Conservation (phyloP, 116 monocot genomes). For the Trichopus zeylanicus region DNA sequence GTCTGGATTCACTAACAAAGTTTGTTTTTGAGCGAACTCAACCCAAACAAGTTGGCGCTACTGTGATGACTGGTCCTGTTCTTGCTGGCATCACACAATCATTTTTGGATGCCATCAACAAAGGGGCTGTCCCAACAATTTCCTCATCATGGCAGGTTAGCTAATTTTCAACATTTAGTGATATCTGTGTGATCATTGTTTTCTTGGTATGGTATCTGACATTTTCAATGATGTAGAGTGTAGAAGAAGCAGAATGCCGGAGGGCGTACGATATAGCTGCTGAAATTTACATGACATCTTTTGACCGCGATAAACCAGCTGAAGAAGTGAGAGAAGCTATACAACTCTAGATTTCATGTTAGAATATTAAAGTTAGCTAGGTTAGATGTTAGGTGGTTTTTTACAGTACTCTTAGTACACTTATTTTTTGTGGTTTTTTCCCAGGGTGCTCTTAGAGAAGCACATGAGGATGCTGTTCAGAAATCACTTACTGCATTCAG, state of each 20-base stretch:
- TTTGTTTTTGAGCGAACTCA: slow-evolving; percentile 88
- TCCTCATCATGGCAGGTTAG: slow-evolving; percentile 93
- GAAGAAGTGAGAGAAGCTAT: slow-evolving; percentile 88
- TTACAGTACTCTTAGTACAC: too few species aligned
- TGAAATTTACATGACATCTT: slow-evolving; percentile 65
- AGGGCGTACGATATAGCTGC: slow-evolving; percentile 71
- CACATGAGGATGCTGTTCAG: slow-evolving; percentile 69
- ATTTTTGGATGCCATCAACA: slow-evolving; percentile 92
- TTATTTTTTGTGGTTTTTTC: not conserved
- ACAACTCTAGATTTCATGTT: too few species aligned
- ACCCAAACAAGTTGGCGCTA: slow-evolving; percentile 90
- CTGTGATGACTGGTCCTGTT: slow-evolving; percentile 82
- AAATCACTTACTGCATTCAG: slow-evolving; percentile 69
- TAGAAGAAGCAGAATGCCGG: slow-evolving; percentile 94
- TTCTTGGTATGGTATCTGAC: not conserved
- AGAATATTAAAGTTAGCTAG: too few species aligned
- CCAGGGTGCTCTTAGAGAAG: slow-evolving; percentile 63
- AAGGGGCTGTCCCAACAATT: slow-evolving; percentile 97
- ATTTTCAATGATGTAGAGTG: slow-evolving; percentile 50
- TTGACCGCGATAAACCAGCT: slow-evolving; percentile 64
- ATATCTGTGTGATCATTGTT: too few species aligned
- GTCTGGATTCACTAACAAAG: slow-evolving; percentile 76
- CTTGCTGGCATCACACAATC: slow-evolving; percentile 87
- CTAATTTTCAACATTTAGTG: not conserved
- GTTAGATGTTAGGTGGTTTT: too few species aligned